Evolutionary conservation across 2,329 filamentous ascomycete species (phyloP).

Genomic region (Cercospora sojina): DNA sequence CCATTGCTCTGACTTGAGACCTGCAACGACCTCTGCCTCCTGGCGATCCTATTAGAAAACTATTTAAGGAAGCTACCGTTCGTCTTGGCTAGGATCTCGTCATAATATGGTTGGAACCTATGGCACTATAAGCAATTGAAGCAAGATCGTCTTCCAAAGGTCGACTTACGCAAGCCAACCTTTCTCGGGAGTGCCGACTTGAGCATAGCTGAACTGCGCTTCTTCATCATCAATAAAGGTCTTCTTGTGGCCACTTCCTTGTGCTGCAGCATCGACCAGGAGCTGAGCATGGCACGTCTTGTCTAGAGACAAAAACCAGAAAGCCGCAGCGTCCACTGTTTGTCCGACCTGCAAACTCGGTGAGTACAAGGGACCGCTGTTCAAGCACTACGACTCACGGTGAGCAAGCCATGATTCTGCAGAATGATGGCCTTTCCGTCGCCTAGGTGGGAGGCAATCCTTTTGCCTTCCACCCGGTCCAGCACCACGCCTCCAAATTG

Average conservation of each 20-base stretch:
- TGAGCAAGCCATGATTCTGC: constrained; percentile 50
- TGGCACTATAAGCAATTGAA: not conserved
- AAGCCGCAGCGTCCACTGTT: constrained; percentile 47
- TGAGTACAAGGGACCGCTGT: constrained; percentile 2
- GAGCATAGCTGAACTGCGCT: constrained; percentile 42
- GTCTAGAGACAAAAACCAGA: constrained; percentile 49
- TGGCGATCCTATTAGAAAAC: not conserved
- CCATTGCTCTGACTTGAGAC: not conserved
- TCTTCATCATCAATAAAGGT: constrained; percentile 45
- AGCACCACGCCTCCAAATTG: constrained; percentile 50
- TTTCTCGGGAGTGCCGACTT: constrained; percentile 51
- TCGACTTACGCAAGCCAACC: constrained; percentile 42
- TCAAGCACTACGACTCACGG: constrained; percentile 30
- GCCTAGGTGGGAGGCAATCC: constrained; percentile 44
- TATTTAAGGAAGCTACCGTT: constrained; percentile 51
- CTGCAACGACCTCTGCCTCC: not conserved
- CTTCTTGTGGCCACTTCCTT: constrained; percentile 41
- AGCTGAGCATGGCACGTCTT: constrained; percentile 50
- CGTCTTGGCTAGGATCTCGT: constrained; percentile 54
- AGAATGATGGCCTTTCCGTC: constrained; percentile 43
- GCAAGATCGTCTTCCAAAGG: constrained; percentile 43
- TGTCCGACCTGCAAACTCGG: constrained; percentile 28
- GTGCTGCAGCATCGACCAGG: constrained; percentile 46
- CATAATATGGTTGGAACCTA: constrained; percentile 54
- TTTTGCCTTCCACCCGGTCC: constrained; percentile 44